Evolutionary conservation across 371 early-diverging fungal genomes (phyloP).

Genomic region (Saksenaea vasiformis): DNA sequence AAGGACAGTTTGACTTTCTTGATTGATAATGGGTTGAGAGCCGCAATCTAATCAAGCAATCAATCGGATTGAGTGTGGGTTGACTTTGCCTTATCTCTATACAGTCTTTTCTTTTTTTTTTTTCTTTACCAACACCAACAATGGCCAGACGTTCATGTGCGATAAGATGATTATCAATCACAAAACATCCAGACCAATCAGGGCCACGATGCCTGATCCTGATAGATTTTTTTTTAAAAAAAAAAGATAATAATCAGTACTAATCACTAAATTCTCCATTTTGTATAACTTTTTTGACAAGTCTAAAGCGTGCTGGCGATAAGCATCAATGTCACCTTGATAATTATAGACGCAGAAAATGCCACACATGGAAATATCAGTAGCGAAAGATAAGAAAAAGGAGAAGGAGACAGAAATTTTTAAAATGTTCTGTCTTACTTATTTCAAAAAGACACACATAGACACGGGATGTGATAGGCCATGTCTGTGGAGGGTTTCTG

Average conservation of each 20-base stretch:
- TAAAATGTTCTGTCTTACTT: too few species aligned
- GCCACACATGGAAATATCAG: conserved; percentile 79
- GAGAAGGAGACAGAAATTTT: too few species aligned
- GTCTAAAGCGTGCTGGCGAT: conserved; percentile 81
- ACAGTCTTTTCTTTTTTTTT: neutral
- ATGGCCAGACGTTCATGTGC: conserved; percentile 97
- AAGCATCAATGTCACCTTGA: conserved; percentile 72
- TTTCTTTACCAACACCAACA: conserved; percentile 84
- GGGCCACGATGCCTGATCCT: conserved; percentile 94
- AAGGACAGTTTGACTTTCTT: conserved; percentile 80
- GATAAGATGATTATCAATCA: conserved; percentile 80
- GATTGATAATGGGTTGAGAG: conserved; percentile 93
- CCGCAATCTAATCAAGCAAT: conserved; percentile 68
- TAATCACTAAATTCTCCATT: too few species aligned
- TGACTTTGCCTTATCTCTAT: neutral
- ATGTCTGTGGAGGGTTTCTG: too few species aligned
- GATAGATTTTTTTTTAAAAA: conserved; percentile 20
- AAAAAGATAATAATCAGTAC: neutral
- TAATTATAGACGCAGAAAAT: conserved; percentile 93
- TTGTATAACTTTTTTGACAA: conserved; percentile 79
- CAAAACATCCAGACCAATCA: conserved; percentile 92
- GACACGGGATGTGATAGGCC: too few species aligned
- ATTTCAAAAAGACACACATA: too few species aligned
- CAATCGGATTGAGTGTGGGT: too few species aligned
- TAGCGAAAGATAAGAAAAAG: too few species aligned